A percentile compares a stretch with the other conserved stretches of the same genome.
These are phyloP conservation scores for Arachnomyces sp. DNA, from an alignment of 2,329 filamentous ascomycete species.

Conservation along the genomic window DNA sequence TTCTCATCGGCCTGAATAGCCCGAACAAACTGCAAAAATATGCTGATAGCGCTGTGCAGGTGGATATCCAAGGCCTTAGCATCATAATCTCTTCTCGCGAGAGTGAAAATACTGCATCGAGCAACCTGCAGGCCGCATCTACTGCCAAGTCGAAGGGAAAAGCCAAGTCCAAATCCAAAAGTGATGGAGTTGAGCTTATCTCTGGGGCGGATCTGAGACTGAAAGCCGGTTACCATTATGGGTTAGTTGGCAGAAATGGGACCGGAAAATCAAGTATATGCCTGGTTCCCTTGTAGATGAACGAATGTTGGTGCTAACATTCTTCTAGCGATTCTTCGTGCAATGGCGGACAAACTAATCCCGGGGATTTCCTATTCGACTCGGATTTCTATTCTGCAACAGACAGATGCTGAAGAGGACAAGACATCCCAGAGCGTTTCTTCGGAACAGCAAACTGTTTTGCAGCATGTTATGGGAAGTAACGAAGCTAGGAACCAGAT, in stretches of 20 bases:
- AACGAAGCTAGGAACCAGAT: constrained; percentile 45
- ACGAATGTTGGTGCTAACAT: constrained; percentile 6
- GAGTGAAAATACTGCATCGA: constrained; percentile 6
- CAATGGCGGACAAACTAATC: constrained; percentile 70
- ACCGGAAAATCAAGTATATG: constrained; percentile 70
- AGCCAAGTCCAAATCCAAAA: constrained; percentile 46
- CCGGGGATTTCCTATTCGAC: constrained; percentile 64
- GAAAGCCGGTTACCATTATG: constrained; percentile 67
- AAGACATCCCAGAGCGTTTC: constrained; percentile 8
- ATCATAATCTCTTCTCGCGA: constrained; percentile 52
- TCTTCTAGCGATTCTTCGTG: constrained; percentile 57
- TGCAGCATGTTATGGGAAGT: constrained; percentile 59
- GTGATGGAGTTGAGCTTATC: constrained; percentile 55
- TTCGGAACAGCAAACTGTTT: constrained; percentile 39
- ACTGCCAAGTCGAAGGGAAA: constrained; percentile 23
- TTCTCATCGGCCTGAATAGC: background rate
- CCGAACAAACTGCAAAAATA: background rate
- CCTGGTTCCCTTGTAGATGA: background rate
- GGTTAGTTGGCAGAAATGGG: constrained; percentile 71
- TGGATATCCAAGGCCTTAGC: constrained; percentile 65
- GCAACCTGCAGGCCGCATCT: constrained; percentile 9
- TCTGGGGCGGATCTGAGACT: constrained; percentile 62
- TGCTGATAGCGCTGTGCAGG: constrained; percentile 31
- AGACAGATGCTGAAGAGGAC: constrained; percentile 45
- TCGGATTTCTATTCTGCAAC: constrained; percentile 61